phyloP scores from a whole-genome alignment of 352 stramenopile species.

The Phytophthora megakarya region DNA sequence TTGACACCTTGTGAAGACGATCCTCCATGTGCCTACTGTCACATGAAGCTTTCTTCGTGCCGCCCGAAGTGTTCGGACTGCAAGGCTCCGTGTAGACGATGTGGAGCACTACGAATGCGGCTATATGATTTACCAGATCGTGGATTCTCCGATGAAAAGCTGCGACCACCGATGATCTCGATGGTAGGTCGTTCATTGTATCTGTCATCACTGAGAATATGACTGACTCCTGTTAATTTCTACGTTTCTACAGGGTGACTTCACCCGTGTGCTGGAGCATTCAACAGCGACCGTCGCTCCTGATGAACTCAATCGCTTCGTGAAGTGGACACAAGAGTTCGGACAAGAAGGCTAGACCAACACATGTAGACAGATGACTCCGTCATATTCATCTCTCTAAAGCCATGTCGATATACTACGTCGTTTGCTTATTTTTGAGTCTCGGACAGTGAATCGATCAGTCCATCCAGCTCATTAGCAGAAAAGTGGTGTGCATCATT shows the following conservation, averaged over 20 bases:
- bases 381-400: constrained; percentile 30
- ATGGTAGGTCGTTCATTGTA: constrained; percentile 59
- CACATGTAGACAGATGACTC: constrained; percentile 32
- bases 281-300: constrained; percentile 94
- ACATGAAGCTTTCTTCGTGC: constrained; percentile 89
- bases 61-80: constrained; percentile 66
- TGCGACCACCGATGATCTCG: constrained; percentile 84
- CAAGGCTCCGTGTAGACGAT: constrained; percentile 70
- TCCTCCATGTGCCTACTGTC: constrained; percentile 84
- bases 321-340: constrained; percentile 99
- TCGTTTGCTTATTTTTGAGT: constrained; percentile 14
- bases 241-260: constrained; percentile 85
- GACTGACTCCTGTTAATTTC: constrained; percentile 9
- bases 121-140: constrained; percentile 84
- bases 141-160: constrained; percentile 84
- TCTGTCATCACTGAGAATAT: background rate
- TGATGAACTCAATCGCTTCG: constrained; percentile 97
- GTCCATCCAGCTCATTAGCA: constrained; percentile 45
- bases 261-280: constrained; percentile 95
- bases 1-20: constrained; percentile 87
- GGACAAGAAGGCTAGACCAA: constrained; percentile 95
- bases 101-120: constrained; percentile 81
- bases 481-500: constrained; percentile 82
- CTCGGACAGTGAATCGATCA: constrained; percentile 39
- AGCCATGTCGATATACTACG: constrained; percentile 35